Base-by-base conservation (phyloP, 495 filamentous ascomycete species). In the Amphirosellinia nigrospora region DNA sequence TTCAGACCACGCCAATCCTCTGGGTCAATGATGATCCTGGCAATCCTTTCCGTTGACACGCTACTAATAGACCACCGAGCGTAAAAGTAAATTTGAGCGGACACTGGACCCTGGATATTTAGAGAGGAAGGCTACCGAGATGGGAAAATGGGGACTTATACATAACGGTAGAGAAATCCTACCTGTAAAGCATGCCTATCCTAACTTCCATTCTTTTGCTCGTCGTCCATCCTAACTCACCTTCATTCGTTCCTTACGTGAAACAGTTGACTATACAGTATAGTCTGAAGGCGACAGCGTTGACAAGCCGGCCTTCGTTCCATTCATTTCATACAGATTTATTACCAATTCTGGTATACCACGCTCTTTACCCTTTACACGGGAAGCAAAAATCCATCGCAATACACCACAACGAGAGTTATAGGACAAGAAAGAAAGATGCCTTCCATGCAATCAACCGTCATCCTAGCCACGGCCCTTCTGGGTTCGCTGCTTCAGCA, bases 401-500 rank as follows among this genome's bases (percentile, higher is more conserved):
- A 59, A 41, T 28, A 34, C 32, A 68, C 53, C 19, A 2, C 32
- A 6, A 34, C 23, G 15, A 26, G 41, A 52, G n/a, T 16, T 19
- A 38, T 16, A n/a, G 59, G 16, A 59, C 46, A 1, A 39, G 19
- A 48, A 16, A 59, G 38, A 16, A 59, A 71, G 30, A 75, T 73
- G 72, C 66, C 78, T 56, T 61, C 78, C 4, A 67, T 75, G 64
- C 71, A 80, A 64, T 72, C 70, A 21, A 60, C 70, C 32, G 39
- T 71, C 43, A 45, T 76, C 50, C 48, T 79, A 3, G 68, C 71
- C 39, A 68, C 73, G 48, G 70, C 75, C 39, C 73, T 75, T n/a
- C 63, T 78, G 43, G 75, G 75, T 67, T 77, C 75, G 26, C 43
- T 70, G 21, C 15, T 64, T 23, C 68, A 56, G 48, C 59, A 70